These are phyloP conservation scores for Tubosaeta sp. DNA, from an alignment of 768 basidiomycete species.

Conservation along the genomic window DNA sequence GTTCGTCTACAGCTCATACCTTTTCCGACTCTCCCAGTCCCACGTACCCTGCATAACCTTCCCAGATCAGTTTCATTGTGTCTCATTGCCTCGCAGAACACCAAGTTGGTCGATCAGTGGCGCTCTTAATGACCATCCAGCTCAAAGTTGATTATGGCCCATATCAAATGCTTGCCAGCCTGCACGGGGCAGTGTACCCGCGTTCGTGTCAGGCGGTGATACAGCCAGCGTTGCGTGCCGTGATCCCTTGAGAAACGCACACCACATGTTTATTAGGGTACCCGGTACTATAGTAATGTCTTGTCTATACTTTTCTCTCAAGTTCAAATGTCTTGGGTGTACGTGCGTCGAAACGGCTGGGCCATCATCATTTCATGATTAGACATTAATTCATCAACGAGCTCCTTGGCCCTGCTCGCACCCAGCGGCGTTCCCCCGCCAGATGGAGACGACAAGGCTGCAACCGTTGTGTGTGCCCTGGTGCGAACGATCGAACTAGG, in stretches of 20 bases:
- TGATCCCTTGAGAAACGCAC: background rate
- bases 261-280: conserved; percentile 9
- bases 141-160: background rate
- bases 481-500: conserved; percentile 33
- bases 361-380: background rate
- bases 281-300: background rate
- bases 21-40: conserved; percentile 7
- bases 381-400: conserved; percentile 34
- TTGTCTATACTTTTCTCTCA: background rate
- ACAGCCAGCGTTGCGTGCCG: background rate
- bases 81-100: background rate
- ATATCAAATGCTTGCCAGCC: background rate
- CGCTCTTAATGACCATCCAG: background rate
- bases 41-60: background rate
- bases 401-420: conserved; percentile 71
- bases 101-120: background rate
- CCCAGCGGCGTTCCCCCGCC: conserved; percentile 34
- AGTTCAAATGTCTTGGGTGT: conserved; percentile 1
- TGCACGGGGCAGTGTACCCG: background rate
- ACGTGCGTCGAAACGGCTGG: background rate
- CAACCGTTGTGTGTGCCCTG: conserved; percentile 33
- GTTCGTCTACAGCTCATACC: conserved; percentile 11
- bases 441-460: conserved; percentile 12
- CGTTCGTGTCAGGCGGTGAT: background rate
- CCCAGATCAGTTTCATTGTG: conserved; percentile 4